Percentiles rank a stretch among this genome's conserved stretches.
These are phyloP conservation scores for Leptographium galeiforme DNA, from an alignment of 2,329 filamentous ascomycete species.

Conservation along the genomic window DNA sequence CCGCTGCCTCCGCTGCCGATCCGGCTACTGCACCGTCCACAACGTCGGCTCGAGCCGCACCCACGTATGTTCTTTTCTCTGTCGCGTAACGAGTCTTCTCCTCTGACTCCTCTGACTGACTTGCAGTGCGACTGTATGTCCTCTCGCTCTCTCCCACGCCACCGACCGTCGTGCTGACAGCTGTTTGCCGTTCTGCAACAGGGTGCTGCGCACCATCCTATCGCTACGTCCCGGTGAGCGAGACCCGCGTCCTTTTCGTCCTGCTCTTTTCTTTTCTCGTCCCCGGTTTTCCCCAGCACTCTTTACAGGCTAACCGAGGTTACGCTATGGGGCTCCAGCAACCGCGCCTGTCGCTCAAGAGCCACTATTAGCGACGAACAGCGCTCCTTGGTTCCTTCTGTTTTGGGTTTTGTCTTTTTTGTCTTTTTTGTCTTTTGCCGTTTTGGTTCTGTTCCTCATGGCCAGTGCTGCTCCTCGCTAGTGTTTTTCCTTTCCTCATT, in stretches of 20 bases:
- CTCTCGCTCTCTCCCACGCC: neutral
- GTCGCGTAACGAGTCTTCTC: neutral
- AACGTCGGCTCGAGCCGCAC: conserved; percentile 68
- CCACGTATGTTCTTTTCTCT: conserved; percentile 24
- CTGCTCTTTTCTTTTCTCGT: neutral
- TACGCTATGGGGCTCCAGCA: conserved; percentile 1
- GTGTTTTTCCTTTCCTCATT: neutral
- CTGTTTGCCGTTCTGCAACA: neutral
- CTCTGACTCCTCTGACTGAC: neutral
- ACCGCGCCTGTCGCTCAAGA: conserved; percentile 4
- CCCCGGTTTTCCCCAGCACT: conserved; percentile 6
- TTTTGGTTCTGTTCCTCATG: neutral
- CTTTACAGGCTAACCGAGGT: conserved; percentile 7
- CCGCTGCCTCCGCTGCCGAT: conserved; percentile 57
- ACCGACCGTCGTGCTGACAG: neutral
- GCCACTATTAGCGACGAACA: conserved; percentile 2
- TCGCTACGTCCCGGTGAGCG: conserved; percentile 4
- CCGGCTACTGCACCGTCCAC: conserved; percentile 72
- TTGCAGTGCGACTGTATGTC: conserved; percentile 11
- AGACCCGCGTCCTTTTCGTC: too few species aligned
- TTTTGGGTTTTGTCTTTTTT: neutral
- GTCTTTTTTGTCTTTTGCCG: neutral
- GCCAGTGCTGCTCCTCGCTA: neutral
- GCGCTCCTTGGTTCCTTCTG: too few species aligned
- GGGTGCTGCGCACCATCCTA: conserved; percentile 8